Base-by-base conservation (phyloP, 352 stramenopile genomes). In the Elongisporangium prolatum region DNA sequence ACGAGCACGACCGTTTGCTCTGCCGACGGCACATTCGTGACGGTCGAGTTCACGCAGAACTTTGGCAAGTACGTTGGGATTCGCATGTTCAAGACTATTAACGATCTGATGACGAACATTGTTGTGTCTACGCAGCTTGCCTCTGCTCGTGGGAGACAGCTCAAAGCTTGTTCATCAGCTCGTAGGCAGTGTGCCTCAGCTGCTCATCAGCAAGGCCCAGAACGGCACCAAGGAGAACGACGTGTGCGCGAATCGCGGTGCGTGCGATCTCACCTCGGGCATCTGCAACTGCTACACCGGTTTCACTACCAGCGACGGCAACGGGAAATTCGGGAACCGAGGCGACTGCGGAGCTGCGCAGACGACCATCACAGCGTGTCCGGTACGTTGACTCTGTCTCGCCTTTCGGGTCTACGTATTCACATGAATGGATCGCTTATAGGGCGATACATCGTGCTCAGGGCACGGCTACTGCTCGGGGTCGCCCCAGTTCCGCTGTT, bases 211-310 rank as follows among this genome's bases (percentile, higher is more conserved):
- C 37, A 74, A 87, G 59, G 57, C 71, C 22, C 73, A 97, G 38
- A 74, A 80, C 18, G 91, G 93, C 48, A 93, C 89, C 4, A 97
- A 97, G 64, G 93, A 98, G 67, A 93, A 97, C 65, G 84, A 91
- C 24, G 53, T 79, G 48, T 93, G 84, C 50, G 81, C 80, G 21
- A 91, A 91, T 60, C 81, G 84, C 28, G 84, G 81, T 8, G 65
- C 54, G 18, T 93, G 84, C 61, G 81, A 91, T 67, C 72, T 81
- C 49, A 76, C 66, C 22, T 87, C 77, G 17, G 93, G 91, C 44
- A 70, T 94, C 22, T 98, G 93, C 63, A 75, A 62, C 7, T 98
- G 93, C 67, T 97, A 84, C 70, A 50, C 63, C 6, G 81, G 77
- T 9, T 98, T 85, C 61, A 93, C 77, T 13, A 95, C 81, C 16